Evolutionary conservation across 805 yeast species (phyloP).

Genomic region (Metschnikowia gruessii): DNA sequence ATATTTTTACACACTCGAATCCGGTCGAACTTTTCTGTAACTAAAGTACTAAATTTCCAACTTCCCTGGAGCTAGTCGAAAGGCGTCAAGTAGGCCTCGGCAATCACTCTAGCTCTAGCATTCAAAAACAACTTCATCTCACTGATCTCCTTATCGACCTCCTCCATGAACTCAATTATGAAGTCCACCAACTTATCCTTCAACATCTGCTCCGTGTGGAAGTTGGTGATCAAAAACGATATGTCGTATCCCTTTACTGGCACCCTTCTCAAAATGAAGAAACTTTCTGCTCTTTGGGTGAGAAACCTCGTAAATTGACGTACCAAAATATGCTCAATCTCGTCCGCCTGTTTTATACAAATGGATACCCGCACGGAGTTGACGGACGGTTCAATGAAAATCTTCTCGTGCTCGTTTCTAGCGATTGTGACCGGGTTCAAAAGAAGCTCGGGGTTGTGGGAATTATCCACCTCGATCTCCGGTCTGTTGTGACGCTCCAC

Average conservation of each 20-base stretch:
- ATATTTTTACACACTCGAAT: conserved; percentile 10
- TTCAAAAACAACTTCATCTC: conserved; percentile 96
- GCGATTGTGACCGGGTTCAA: conserved; percentile 87
- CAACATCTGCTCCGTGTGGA: conserved; percentile 93
- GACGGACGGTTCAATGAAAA: conserved; percentile 89
- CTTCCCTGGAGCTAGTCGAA: conserved; percentile 51
- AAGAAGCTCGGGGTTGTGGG: conserved; percentile 71
- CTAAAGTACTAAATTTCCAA: too few relatives aligned
- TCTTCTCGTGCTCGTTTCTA: conserved; percentile 90
- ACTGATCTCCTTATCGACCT: conserved; percentile 96
- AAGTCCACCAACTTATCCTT: conserved; percentile 94
- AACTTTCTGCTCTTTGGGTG: conserved; percentile 93
- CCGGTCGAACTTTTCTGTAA: conserved; percentile 7
- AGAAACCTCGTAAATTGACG: conserved; percentile 92
- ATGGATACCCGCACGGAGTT: conserved; percentile 89
- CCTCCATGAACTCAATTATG: conserved; percentile 98
- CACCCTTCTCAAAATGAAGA: conserved; percentile 84
- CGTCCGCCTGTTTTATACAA: conserved; percentile 96
- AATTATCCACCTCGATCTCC: conserved; percentile 82
- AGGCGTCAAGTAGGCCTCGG: conserved; percentile 91
- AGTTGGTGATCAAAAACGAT: conserved; percentile 87
- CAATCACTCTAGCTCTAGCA: conserved; percentile 96
- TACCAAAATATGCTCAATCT: conserved; percentile 90
- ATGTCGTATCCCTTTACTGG: conserved; percentile 92
- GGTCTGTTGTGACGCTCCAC: conserved; percentile 98